Base-by-base conservation (phyloP, 305 asterid genomes). In the Solanum aculeatissimum region DNA sequence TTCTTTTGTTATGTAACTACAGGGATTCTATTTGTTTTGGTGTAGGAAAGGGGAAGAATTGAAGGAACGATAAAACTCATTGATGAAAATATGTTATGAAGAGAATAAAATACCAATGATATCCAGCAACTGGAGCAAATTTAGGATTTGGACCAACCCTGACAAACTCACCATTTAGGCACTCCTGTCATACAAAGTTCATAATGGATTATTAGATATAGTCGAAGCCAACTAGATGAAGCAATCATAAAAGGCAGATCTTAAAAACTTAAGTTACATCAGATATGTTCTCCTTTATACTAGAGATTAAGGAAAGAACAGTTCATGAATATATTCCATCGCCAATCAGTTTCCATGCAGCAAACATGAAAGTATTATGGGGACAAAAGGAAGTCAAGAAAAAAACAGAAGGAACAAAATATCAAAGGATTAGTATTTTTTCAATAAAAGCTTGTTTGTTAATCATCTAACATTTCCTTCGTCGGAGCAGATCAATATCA, bases 161-260 rank as follows among this genome's bases (percentile, higher is more conserved):
- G 85, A 94, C 99, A 90, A 97, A 97, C 90, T 97, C 99, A 66
- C 99, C 99, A 90, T 94, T 91, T 79, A 97, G 94, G 90, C 98
- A 94, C 80, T 94, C 98, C 99, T 97, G 92, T 87, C 87, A 84
- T 40, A 53, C 55, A 62, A 54, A 68, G 84, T 32, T 84, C 70
- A 58, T 7, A 3, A 27, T 77, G 45, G 63, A 49, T 75, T 32
- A 75, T 77, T 27, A 77, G 63, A 49, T 77, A 49, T 49, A 6
- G 1, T 15, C 15, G 11, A 49, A 77, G 82, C 23, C 27, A 27
- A 45, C 58, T 12, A 21, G 55, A 21, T 7, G 11, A 71, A 42
- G 35, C 4, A 3, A 71, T 1, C 32, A 71, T 71, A 43, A 42
- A 13, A 42, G 2, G 60, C 8, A 74, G 81, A 25, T 2, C 60